Evolutionary conservation across 2,329 filamentous ascomycete species (phyloP).

Genomic region (Trichothecium roseum): DNA sequence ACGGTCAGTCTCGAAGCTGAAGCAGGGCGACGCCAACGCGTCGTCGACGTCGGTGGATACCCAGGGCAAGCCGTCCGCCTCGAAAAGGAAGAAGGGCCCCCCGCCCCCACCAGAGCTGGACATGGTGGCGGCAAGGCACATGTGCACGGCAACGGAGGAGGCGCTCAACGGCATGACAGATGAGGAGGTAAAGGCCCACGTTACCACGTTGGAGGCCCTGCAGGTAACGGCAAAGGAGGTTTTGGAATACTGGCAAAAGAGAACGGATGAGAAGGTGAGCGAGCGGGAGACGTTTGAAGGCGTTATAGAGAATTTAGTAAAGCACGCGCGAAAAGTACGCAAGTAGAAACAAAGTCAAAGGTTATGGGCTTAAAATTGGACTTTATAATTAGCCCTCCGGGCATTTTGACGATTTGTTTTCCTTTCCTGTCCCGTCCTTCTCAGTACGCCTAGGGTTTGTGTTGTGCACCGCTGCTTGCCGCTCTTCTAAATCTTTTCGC

Average conservation of each 20-base stretch:
- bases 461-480: background rate
- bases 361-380: background rate
- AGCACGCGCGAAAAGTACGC: conserved; percentile 75
- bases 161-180: conserved; percentile 72
- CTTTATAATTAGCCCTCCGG: background rate
- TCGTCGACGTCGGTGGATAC: conserved; percentile 51
- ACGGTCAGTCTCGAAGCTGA: conserved; percentile 33
- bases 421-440: no score
- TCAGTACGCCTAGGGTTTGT: conserved; percentile 1
- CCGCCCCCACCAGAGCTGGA: conserved; percentile 68
- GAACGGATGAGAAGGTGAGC: conserved; percentile 75
- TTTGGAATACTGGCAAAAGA: conserved; percentile 79
- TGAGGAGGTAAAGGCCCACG: conserved; percentile 62
- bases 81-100: conserved; percentile 43
- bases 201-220: conserved; percentile 57
- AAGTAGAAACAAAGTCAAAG: conserved; percentile 38
- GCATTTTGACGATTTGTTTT: background rate
- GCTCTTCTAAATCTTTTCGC: background rate
- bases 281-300: conserved; percentile 93
- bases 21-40: conserved; percentile 37
- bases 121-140: conserved; percentile 62
- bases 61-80: conserved; percentile 38
- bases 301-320: conserved; percentile 93
- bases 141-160: conserved; percentile 77
- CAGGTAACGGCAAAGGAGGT: conserved; percentile 64